Evolutionary conservation across 768 basidiomycete species (phyloP).

Genomic region (Psilocybe cubensis): DNA sequence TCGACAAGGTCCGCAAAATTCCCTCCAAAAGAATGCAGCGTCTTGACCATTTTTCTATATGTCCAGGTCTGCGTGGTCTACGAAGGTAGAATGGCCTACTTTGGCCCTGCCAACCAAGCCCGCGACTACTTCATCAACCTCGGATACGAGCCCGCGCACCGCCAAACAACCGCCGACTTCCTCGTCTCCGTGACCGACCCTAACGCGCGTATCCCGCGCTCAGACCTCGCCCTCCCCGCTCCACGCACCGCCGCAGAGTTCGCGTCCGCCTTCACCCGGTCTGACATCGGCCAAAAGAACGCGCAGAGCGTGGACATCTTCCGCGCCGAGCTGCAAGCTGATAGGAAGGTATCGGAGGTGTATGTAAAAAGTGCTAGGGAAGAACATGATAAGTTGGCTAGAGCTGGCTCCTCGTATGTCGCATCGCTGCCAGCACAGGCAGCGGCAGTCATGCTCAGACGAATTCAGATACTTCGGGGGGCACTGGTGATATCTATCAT

Average conservation of each 20-base stretch:
- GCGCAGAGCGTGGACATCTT: conserved; percentile 49
- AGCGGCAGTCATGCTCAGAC: background rate
- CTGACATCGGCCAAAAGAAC: conserved; percentile 44
- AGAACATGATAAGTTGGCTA: background rate
- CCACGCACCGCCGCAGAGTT: conserved; percentile 65
- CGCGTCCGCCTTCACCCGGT: conserved; percentile 47
- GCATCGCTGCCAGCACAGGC: background rate
- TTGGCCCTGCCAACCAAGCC: conserved; percentile 67
- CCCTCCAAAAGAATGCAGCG: background rate
- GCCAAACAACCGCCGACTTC: conserved; percentile 73
- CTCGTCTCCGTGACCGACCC: conserved; percentile 67
- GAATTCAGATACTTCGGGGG: conserved; percentile 40
- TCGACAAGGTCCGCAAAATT: conserved; percentile 55
- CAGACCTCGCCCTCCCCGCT: conserved; percentile 33
- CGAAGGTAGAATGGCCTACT: conserved; percentile 77
- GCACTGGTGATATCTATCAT: conserved; percentile 34
- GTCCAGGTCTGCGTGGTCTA: conserved; percentile 67
- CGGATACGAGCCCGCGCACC: conserved; percentile 59
- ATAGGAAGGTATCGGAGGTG: conserved; percentile 39
- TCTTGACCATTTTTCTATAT: background rate
- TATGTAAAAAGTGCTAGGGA: conserved; percentile 49
- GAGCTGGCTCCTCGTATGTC: background rate
- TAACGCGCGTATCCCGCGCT: conserved; percentile 55
- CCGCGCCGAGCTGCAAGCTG: conserved; percentile 44
- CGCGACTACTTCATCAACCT: conserved; percentile 73